Base-by-base conservation (phyloP, 2,329 filamentous ascomycete genomes). In the Atkinsonella hypoxylon region DNA sequence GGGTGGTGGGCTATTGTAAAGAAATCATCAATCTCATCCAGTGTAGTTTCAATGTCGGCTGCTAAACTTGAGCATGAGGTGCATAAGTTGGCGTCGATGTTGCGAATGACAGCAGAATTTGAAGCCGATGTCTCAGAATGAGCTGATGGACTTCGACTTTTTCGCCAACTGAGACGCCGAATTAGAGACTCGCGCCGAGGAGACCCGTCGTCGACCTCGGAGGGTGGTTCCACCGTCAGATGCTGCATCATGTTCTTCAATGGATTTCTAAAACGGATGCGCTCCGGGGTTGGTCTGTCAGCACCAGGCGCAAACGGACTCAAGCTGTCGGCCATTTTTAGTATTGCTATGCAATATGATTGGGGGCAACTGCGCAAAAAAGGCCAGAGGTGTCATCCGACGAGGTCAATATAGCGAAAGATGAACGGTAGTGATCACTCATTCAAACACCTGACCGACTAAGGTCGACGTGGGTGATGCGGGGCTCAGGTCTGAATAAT, bases 161-260 rank as follows among this genome's bases (percentile, higher is more conserved):
- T 64, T 42, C 64, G 63, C 58, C 64, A 64, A 49, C 64, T 67
- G 38, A 67, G 55, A 10, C 64, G 60, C 31, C 64, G 64, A n/a
- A 67, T 67, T 47, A 67, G 57, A 9, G 64, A 66, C 11, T 55
- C 54, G 42, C 61, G 60, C n/a, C 61, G 56, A 2, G 62, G 57
- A 17, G 59, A 56, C 26, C 58, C 57, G 8, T 59, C 58, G 18
- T 64, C 59, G 31, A 59, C 58, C 34, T 61, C 56, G 7, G 62
- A 57, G 8, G 59, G 55, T 39, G 60, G 54, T 31, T 67, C 64
- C 47, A 67, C 64, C 32, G 64, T 65, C 45, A 67, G 63, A 51
- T 67, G 64, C 53, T 66, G 64, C 60, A 67, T 67, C 62, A 67
- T 67, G 51, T 61, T 66, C 47, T 59, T 62, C 45, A 67, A 57